Base-by-base conservation (phyloP, 805 yeast genomes). In the Saccharomycopsis javanensis region DNA sequence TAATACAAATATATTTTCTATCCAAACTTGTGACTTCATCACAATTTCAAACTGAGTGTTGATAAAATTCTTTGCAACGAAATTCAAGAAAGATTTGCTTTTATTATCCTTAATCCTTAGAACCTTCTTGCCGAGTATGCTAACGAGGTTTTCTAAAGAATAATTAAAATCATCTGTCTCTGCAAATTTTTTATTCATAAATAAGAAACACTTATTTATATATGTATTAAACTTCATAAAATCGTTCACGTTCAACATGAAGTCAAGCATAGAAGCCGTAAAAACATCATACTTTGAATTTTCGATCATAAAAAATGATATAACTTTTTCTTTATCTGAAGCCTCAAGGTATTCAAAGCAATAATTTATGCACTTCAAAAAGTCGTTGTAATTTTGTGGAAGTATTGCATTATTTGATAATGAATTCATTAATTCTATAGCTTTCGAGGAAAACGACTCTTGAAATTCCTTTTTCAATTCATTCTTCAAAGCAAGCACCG, bases 21-120 rank as follows among this genome's bases (percentile, higher is more conserved):
- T 64, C 85, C 89, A 85, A 27, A 5, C 16, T 35, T 66, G 63
- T 1, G 70, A 68, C 1, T 72, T 71, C 30, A 85, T 71, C 10
- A 85, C 64, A 3, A 79, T 87, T 65, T 86, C 90, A 31, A 85
- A 65, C 59, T 86, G 88, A 0, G 92, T 72, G 61, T 84, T 81
- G 13, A 85, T 59, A 55, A 82, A 71, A 5, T 75, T 62, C 7
- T 65, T 63, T 3, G 85, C 77, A 4, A 81, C 72, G 5, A 67
- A 53, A 2, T 68, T 66, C 75, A 81, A 72, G 15, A 77, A 42
- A 23, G 30, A 20, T 20, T 23, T 42, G 8, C 23, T 2, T 2
- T 42, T 15, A 3, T 20, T 42, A 20, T 42, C 54, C 3, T 73
- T 64, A 5, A 63, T 42, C 1, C 60, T 60, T 5, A 13, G 16